Evolutionary conservation across 345 rosid species (phyloP).

Genomic region (Microthlaspi erraticum): DNA sequence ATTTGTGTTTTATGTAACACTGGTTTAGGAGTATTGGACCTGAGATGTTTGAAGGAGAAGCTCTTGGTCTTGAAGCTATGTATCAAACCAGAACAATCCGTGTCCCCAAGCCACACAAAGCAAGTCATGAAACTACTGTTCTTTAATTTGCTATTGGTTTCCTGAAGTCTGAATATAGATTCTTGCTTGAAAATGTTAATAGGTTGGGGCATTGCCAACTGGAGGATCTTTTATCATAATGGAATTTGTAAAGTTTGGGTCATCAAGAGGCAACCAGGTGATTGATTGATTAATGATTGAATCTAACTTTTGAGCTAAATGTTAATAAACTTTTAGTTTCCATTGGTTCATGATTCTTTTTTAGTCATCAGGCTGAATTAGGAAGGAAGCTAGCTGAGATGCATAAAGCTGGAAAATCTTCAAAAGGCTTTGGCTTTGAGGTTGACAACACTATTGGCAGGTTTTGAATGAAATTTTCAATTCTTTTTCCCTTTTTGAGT

Average conservation of each 20-base stretch:
- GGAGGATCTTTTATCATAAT: conserved; percentile 91
- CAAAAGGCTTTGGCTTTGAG: conserved; percentile 85
- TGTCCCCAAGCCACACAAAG: conserved; percentile 89
- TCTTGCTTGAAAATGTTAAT: conserved; percentile 16
- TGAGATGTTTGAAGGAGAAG: conserved; percentile 88
- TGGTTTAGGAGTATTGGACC: conserved; percentile 76
- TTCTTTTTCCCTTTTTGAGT: not conserved
- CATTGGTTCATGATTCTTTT: conserved; percentile 35
- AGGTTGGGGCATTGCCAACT: conserved; percentile 79
- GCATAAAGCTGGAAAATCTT: conserved; percentile 88
- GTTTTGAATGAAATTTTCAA: conserved; percentile 38
- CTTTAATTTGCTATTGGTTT: not conserved
- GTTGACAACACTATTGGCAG: conserved; percentile 96
- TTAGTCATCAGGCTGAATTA: conserved; percentile 62
- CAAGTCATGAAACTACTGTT: conserved; percentile 32
- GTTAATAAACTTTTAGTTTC: conserved; percentile 19
- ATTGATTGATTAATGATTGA: conserved; percentile 45
- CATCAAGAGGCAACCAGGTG: conserved; percentile 85
- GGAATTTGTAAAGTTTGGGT: conserved; percentile 87
- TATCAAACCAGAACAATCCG: conserved; percentile 72
- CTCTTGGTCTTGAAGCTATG: conserved; percentile 92
- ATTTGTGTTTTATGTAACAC: not conserved
- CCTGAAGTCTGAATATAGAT: not conserved
- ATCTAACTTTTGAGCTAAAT: conserved; percentile 4
- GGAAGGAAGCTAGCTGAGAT: conserved; percentile 94